Base-by-base conservation (phyloP, 495 filamentous ascomycete species). In the Penicillium psychrofluorescens region DNA sequence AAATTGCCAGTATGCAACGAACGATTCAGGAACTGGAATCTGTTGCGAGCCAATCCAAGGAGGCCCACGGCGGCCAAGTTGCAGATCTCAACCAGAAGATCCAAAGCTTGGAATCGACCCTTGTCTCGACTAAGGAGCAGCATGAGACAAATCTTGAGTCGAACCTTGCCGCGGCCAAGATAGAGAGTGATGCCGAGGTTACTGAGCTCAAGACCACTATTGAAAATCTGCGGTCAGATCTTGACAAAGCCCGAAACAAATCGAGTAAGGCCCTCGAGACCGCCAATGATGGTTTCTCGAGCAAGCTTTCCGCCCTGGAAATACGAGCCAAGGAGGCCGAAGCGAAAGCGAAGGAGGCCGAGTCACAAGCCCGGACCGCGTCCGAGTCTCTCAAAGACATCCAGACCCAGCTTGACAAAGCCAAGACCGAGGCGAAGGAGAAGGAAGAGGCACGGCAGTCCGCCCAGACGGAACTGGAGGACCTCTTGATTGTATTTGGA, bases 401-500 rank as follows among this genome's bases (percentile, higher is more conserved):
- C 8, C 45, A 57, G 29, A 38, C 51, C 28, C 53, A 58, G 36
- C 51, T 59, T 16, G 58, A 44, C 35, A 63, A 60, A 49, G 52
- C 50, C 9, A 54, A 58, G 39, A 42, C 44, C 6, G 63, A 64
- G 27, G 50, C 44, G 11, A 63, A 56, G 41, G 63, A 76, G 45
- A 84, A 80, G 53, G 84, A 88, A 54, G 77, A 81, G 51, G 78
- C 84, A 48, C 77, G 77, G 37, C 69, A 77, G 43, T 65, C 78
- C 14, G 74, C 74, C 15, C 86, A 91, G 54, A 65, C 70, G 11
- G 88, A 92, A 57, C 65, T 90, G 29, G 88, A 95, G 51, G 88
- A 95, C 62, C 69, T 95, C 52, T 66, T 95, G 32, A 85, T 92
- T 71, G 81, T 95, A 29, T 85, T 95, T 61, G 84, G 78, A n/a